phyloP scores from a whole-genome alignment of 1,284 basidiomycete species.

The Trichosporon sp. region DNA sequence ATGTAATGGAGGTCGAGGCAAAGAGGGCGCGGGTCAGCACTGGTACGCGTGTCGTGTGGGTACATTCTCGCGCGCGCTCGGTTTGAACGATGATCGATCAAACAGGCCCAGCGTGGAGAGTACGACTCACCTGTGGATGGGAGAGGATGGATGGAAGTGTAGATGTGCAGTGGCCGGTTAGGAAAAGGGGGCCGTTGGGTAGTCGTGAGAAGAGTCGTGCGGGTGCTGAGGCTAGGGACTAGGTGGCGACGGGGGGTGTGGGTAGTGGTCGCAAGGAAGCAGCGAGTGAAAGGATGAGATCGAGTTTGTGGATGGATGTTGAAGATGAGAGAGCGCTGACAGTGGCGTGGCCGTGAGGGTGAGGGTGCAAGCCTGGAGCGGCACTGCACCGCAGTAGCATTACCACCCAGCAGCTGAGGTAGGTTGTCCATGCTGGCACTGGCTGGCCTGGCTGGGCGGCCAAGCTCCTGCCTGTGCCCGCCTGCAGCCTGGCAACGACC shows the following conservation, averaged over 20 bases:
- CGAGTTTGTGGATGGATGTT: not conserved
- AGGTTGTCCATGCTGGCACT: not conserved
- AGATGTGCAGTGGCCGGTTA: not conserved
- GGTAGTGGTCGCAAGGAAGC: too few relatives aligned
- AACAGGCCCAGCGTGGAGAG: not conserved
- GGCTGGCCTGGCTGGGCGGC: not conserved
- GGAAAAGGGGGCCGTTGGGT: not conserved
- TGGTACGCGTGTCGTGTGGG: not conserved
- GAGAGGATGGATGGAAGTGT: not conserved
- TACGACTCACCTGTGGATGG: not conserved
- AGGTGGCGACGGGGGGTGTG: not conserved
- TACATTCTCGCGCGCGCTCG: not conserved
- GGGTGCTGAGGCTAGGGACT: not conserved
- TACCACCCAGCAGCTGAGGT: too few relatives aligned
- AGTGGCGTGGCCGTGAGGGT: slow-evolving; percentile 4
- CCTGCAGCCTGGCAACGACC: too few relatives aligned
- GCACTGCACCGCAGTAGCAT: not conserved
- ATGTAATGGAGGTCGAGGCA: not conserved
- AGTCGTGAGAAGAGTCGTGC: not conserved
- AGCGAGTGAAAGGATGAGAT: too few relatives aligned
- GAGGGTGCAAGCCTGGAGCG: not conserved
- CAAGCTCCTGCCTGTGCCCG: not conserved
- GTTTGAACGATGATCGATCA: not conserved
- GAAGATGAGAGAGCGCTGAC: not conserved
- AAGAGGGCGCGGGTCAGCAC: not conserved